phyloP scores from a whole-genome alignment of 2,329 filamentous ascomycete genomes.

The Cercospora berteroae region DNA sequence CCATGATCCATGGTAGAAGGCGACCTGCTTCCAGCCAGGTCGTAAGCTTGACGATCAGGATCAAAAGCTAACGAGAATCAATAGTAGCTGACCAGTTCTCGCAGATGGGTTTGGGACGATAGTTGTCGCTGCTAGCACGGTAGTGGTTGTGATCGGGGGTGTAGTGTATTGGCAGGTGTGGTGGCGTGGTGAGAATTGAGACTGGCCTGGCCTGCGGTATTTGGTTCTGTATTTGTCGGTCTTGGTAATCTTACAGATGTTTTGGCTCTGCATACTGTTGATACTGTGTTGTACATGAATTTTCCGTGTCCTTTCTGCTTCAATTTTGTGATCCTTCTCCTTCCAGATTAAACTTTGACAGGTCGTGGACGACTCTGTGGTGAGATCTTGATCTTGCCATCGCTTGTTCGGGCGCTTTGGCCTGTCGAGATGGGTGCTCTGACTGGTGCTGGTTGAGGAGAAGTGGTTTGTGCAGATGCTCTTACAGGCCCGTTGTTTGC shows the following conservation, averaged over 20 bases:
- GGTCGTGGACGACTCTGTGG: slow-evolving; percentile 24
- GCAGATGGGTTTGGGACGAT: slow-evolving; percentile 6
- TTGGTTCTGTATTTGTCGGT: background rate
- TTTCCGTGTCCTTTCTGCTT: background rate
- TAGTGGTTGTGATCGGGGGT: background rate
- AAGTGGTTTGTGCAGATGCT: slow-evolving; percentile 9
- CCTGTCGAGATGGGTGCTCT: slow-evolving; percentile 14
- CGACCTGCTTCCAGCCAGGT: background rate
- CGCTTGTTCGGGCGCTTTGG: slow-evolving; percentile 8
- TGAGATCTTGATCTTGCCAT: slow-evolving; percentile 28
- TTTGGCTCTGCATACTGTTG: background rate
- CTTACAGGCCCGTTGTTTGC: slow-evolving; percentile 3
- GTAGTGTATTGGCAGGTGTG: background rate
- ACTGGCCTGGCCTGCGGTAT: too few relatives aligned
- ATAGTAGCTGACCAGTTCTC: slow-evolving; percentile 10
- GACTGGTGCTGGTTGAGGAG: slow-evolving; percentile 15
- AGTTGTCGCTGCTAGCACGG: background rate
- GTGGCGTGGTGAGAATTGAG: background rate
- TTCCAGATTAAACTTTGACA: slow-evolving; percentile 16
- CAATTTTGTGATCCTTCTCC: background rate
- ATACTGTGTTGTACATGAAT: background rate
- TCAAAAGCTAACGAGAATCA: background rate
- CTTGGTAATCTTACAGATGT: background rate
- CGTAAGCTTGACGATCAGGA: background rate
- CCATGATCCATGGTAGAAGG: background rate